A percentile compares a stretch with the other conserved stretches of the same genome.
phyloP scores from a whole-genome alignment of 148 eudicot genomes.

The Rhododendron mucronatum region DNA sequence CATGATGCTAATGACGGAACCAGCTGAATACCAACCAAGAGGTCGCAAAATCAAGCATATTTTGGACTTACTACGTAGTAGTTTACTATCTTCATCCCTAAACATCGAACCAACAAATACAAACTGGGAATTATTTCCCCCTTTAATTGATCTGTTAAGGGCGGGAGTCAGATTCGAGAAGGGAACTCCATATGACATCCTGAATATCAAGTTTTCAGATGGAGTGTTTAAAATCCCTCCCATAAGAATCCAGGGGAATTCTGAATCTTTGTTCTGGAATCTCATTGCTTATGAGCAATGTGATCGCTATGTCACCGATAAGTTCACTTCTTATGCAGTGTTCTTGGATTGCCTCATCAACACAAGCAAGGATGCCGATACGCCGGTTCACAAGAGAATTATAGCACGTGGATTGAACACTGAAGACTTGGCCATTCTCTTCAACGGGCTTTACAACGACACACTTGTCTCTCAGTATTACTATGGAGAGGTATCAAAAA shows the following conservation, averaged over 20 bases:
- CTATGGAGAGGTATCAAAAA: not conserved
- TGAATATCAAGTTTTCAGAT: not conserved
- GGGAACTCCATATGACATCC: not conserved
- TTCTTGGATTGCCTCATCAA: not conserved
- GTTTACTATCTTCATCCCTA: not conserved
- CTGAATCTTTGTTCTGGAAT: not conserved
- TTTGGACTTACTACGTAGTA: not conserved
- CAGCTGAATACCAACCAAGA: not conserved
- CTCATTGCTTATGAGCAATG: not conserved
- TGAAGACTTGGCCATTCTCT: not conserved
- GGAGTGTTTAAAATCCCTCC: not conserved
- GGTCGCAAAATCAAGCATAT: not conserved
- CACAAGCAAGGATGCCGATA: not conserved
- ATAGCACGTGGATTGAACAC: not conserved
- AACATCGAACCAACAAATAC: not conserved
- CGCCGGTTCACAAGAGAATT: not conserved
- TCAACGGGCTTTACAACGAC: not conserved
- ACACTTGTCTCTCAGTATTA: not conserved
- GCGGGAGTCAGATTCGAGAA: not conserved
- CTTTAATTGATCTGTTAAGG: not conserved
- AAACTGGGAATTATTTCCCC: not conserved
- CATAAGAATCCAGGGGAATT: not conserved
- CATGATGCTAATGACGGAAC: not conserved
- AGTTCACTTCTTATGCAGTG: constrained; percentile 1
- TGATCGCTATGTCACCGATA: not conserved